phyloP scores from a whole-genome alignment of 306 rosid genomes.

The Cucumis melo region DNA sequence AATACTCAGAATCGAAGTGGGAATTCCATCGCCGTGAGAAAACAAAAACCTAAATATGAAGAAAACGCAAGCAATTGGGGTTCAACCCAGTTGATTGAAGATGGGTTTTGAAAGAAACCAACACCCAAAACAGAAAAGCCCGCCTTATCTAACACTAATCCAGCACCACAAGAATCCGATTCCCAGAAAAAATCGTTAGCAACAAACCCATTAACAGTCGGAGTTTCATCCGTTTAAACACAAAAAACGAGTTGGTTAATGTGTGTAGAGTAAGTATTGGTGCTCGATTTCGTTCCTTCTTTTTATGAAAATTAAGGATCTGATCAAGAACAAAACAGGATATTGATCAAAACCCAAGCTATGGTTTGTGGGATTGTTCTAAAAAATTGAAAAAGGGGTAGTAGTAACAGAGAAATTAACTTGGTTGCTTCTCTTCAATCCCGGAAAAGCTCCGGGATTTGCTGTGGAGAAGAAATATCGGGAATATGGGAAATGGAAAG shows the following conservation, averaged over 20 bases:
- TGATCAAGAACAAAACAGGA: background rate
- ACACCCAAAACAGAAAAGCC: background rate
- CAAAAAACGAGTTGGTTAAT: background rate
- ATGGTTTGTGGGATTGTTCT: conserved; percentile 4
- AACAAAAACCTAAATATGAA: background rate
- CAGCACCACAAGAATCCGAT: background rate
- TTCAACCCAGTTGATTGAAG: background rate
- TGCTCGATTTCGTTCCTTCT: background rate
- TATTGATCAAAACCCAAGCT: conserved; percentile 2
- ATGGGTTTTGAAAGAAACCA: background rate
- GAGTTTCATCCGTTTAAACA: background rate
- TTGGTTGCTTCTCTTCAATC: background rate
- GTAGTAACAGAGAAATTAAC: conserved; percentile 10
- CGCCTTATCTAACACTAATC: background rate
- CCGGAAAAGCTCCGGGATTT: conserved; percentile 6
- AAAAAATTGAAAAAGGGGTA: background rate
- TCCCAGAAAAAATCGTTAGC: background rate
- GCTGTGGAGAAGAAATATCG: background rate
- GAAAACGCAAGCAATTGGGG: background rate
- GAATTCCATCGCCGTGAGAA: background rate
- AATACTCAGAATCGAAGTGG: conserved; percentile 22
- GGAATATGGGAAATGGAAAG: background rate
- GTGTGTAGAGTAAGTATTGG: background rate
- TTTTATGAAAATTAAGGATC: background rate
- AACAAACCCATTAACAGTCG: background rate